Percentiles rank a stretch among this genome's conserved stretches.
phyloP scores from a whole-genome alignment of 2,329 filamentous ascomycete genomes.

The Didymella glomerata region DNA sequence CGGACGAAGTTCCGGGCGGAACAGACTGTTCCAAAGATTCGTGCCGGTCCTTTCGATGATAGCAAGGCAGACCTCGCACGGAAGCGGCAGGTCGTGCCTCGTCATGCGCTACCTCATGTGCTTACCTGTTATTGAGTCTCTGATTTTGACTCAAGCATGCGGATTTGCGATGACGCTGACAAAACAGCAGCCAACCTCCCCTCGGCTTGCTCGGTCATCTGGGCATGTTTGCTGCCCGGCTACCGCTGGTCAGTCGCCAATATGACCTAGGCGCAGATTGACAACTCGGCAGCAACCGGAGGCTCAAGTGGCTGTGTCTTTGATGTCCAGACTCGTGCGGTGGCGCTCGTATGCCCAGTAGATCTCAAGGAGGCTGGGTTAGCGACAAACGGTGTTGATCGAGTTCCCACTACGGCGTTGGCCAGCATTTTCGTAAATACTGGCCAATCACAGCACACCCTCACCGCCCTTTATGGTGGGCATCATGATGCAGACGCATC shows the following conservation, averaged over 20 bases:
- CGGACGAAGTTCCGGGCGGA: background rate
- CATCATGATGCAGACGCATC: slow-evolving; percentile 38
- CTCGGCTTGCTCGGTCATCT: background rate
- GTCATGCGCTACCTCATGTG: background rate
- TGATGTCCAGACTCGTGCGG: slow-evolving; percentile 17
- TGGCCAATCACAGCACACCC: slow-evolving; percentile 42
- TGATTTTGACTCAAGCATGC: background rate
- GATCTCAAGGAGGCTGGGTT: slow-evolving; percentile 33
- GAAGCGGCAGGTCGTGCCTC: background rate
- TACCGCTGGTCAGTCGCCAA: background rate
- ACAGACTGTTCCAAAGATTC: background rate
- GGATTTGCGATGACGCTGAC: background rate
- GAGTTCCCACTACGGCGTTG: slow-evolving; percentile 29
- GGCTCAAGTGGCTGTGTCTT: slow-evolving; percentile 21
- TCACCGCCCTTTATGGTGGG: slow-evolving; percentile 48
- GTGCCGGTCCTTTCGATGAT: background rate
- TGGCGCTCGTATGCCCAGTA: slow-evolving; percentile 23
- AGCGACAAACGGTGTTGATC: slow-evolving; percentile 31
- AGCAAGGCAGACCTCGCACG: background rate
- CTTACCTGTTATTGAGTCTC: background rate
- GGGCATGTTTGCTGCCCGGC: slow-evolving; percentile 6
- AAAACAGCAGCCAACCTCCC: background rate
- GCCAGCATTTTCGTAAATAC: slow-evolving; percentile 33
- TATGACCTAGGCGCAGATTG: slow-evolving; percentile 7
- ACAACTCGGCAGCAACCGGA: slow-evolving; percentile 16